Base-by-base conservation (phyloP, 1,284 basidiomycete species). In the Naganishia sp. region DNA sequence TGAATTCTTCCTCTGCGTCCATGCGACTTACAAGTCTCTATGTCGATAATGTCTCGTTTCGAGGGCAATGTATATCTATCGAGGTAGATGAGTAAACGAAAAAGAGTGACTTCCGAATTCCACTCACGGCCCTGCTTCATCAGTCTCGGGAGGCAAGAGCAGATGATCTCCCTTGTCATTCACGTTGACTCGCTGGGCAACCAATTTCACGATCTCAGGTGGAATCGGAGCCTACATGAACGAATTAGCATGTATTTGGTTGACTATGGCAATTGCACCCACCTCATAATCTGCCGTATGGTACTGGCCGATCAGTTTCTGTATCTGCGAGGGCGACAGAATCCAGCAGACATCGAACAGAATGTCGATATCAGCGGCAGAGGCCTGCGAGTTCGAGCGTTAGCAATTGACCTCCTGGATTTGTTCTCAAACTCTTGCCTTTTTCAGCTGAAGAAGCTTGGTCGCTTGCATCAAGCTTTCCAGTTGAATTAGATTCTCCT, bases 311-410 rank as follows among this genome's bases (percentile, higher is more conserved):
- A 95, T 96, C 86, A 97, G 92, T 75, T 95, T 90, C 82, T 99
- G 96, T 73, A 99, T 99, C 80, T 99, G 96, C 77, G 95, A 95
- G 0, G 96, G 96, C 67, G 94, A 98, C 62, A 99, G 84, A 89
- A 99, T 99, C 96, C 96, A 99, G 84, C 94, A 99, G 64, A 99
- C 95, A 77, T 96, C 90, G 77, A 97, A 99, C 73, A 98, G 95
- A 73, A 99, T 98, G 79, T 99, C 94, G 71, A 98, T 96, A 77
- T 98, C 94, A 31, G 89, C 88, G 46, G 91, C 84, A 1, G 92
- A 92, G 9, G 92, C 88, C 92, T 94, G 46, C 23, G 5, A 52
- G 53, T 10, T 17, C 56, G 35, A 39, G 35, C 35, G 35, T 39
- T 39, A 39, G 35, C 35, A 39, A 39, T 39, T 39, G 35, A 13